A percentile compares a stretch with the other conserved stretches of the same genome.
These are phyloP conservation scores for Yarrowia sp. DNA, from an alignment of 805 yeast genomes.

Conservation along the genomic window DNA sequence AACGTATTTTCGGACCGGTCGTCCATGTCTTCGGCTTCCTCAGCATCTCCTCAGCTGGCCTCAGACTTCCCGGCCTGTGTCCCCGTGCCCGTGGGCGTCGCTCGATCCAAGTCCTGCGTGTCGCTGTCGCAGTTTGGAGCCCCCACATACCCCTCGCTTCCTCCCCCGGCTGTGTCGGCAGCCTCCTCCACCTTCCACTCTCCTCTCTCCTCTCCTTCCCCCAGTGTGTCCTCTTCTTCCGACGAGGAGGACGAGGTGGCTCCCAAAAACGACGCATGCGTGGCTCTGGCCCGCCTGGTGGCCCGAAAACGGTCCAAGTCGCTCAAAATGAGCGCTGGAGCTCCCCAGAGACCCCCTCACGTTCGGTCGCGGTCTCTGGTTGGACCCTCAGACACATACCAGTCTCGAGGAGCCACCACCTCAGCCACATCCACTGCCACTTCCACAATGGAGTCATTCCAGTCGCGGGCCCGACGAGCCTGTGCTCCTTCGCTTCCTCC, in stretches of 20 bases:
- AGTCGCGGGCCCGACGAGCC: conserved; percentile 31
- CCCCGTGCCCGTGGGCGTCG: conserved; percentile 17
- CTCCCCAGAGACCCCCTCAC: conserved; percentile 26
- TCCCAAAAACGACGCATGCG: conserved; percentile 35
- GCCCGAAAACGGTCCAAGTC: conserved; percentile 37
- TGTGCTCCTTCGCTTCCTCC: conserved; percentile 4
- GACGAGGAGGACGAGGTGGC: conserved; percentile 20
- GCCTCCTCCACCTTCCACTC: conserved; percentile 14
- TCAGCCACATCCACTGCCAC: not conserved
- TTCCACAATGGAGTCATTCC: conserved; percentile 34
- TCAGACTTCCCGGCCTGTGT: conserved; percentile 29
- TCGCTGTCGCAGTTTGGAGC: conserved; percentile 22
- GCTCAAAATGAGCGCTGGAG: not conserved
- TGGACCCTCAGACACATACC: not conserved
- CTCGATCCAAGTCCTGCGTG: conserved; percentile 32
- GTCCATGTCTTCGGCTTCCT: conserved; percentile 32
- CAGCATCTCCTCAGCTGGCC: conserved; percentile 34
- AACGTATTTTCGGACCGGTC: conserved; percentile 31
- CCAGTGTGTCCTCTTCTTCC: conserved; percentile 10
- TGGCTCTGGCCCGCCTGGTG: conserved; percentile 37
- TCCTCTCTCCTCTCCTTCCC: conserved; percentile 12
- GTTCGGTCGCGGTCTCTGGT: conserved; percentile 21
- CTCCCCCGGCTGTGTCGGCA: conserved; percentile 11
- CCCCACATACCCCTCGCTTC: conserved; percentile 4
- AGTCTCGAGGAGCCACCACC: not conserved